A percentile compares a stretch with the other conserved stretches of the same genome.
Evolutionary conservation across 2,329 filamentous ascomycete genomes (phyloP).

Genomic region (Plenodomus tracheiphilus): DNA sequence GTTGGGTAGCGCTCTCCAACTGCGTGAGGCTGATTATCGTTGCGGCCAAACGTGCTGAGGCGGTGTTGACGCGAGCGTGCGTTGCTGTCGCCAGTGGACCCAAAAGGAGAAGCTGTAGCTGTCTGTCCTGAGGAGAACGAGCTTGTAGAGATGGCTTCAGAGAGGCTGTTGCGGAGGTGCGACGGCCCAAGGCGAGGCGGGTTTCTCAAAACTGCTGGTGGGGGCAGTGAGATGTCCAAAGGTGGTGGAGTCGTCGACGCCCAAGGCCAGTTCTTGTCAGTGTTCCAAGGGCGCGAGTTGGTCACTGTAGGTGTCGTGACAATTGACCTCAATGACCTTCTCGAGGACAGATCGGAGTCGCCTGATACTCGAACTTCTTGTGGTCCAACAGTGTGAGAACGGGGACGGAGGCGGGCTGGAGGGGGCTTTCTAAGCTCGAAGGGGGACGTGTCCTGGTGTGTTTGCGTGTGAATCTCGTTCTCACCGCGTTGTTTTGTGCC

Average conservation of each 20-base stretch:
- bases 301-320: constrained; percentile 28
- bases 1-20: constrained; percentile 56
- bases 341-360: constrained; percentile 28
- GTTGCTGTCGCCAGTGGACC: constrained; percentile 13
- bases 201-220: constrained; percentile 29
- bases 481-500: constrained; percentile 14
- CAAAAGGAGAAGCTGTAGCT: constrained; percentile 17
- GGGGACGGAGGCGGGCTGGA: constrained; percentile 26
- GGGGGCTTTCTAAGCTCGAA: constrained; percentile 32
- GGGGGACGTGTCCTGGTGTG: constrained; percentile 20
- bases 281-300: constrained; percentile 52
- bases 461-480: constrained; percentile 7
- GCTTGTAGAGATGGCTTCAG: constrained; percentile 26
- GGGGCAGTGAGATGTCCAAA: constrained; percentile 47
- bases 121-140: constrained; percentile 20
- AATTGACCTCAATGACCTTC: constrained; percentile 33
- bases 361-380: constrained; percentile 17
- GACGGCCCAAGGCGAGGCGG: constrained; percentile 38
- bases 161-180: constrained; percentile 34
- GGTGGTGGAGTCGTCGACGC: constrained; percentile 41
- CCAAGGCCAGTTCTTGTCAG: constrained; percentile 54
- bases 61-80: constrained; percentile 19
- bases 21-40: constrained; percentile 36
- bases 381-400: constrained; percentile 24
- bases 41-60: constrained; percentile 27